phyloP scores from a whole-genome alignment of 164 flowering plant genomes.

The Kingdonia uniflora region DNA sequence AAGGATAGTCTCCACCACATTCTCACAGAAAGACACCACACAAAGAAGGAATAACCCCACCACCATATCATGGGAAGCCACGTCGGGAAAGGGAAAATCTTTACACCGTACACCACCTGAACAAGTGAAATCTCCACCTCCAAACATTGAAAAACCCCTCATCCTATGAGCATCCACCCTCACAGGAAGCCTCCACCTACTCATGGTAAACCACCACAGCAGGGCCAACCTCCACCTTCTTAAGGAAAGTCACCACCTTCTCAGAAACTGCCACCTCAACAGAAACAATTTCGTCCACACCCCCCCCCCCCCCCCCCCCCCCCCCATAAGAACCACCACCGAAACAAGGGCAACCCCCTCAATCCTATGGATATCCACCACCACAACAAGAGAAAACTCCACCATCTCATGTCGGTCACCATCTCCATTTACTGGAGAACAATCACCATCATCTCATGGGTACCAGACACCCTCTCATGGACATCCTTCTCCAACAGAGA shows the following conservation, averaged over 20 bases:
- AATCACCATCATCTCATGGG: background rate
- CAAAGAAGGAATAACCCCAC: background rate
- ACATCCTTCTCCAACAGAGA: background rate
- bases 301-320: slow-evolving; percentile 5
- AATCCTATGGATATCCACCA: background rate
- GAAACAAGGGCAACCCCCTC: background rate
- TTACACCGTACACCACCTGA: no score
- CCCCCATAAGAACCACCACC: background rate
- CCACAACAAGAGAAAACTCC: slow-evolving; percentile 1
- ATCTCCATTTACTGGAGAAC: background rate
- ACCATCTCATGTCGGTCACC: background rate
- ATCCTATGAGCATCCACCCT: background rate
- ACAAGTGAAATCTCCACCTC: no score
- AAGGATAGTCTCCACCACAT: background rate
- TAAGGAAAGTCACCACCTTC: background rate
- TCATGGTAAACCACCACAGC: background rate
- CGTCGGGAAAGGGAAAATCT: no score
- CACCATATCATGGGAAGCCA: background rate
- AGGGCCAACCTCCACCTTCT: background rate
- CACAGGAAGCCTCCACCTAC: background rate
- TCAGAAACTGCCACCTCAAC: background rate
- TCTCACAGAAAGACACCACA: background rate
- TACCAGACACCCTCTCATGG: background rate
- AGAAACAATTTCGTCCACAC: background rate
- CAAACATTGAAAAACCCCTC: no score